phyloP scores from a whole-genome alignment of 1,284 basidiomycete species.

The Austroboletus niveus region DNA sequence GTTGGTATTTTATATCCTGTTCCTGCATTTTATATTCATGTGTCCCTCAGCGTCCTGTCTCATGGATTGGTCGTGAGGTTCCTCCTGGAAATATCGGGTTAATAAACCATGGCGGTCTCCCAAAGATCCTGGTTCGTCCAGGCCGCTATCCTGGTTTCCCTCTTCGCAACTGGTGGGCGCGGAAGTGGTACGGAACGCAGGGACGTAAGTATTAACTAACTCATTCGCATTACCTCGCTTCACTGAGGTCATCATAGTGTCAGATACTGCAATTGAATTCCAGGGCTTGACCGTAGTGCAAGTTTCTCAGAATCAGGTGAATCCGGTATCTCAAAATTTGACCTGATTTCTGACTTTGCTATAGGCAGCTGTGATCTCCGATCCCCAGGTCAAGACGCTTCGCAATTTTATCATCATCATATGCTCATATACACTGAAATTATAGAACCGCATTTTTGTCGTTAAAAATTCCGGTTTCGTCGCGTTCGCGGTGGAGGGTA shows the following conservation, averaged over 20 bases:
- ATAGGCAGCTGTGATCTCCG: conserved; percentile 71
- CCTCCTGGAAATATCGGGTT: conserved; percentile 64
- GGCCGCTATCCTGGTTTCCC: conserved; percentile 76
- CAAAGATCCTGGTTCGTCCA: conserved; percentile 66
- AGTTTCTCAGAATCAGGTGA: conserved; percentile 70
- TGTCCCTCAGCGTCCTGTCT: conserved; percentile 47
- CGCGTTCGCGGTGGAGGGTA: conserved; percentile 71
- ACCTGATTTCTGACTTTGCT: conserved; percentile 3
- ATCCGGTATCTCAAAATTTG: background rate
- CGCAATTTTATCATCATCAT: background rate
- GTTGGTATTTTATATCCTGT: conserved; percentile 15
- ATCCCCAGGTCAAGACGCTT: conserved; percentile 51
- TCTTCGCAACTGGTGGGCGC: conserved; percentile 79
- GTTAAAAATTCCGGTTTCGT: conserved; percentile 74
- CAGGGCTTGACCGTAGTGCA: conserved; percentile 76
- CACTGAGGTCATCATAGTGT: conserved; percentile 43
- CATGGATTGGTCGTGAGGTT: conserved; percentile 70
- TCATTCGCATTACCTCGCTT: background rate
- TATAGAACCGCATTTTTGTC: conserved; percentile 72
- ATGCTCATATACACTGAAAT: conserved; percentile 1
- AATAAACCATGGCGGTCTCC: conserved; percentile 75
- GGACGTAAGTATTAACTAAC: conserved; percentile 48
- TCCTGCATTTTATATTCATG: background rate
- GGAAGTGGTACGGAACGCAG: conserved; percentile 61
- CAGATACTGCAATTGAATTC: conserved; percentile 76